Base-by-base conservation (phyloP, 345 rosid species). In the Gossypium sturtianum region DNA sequence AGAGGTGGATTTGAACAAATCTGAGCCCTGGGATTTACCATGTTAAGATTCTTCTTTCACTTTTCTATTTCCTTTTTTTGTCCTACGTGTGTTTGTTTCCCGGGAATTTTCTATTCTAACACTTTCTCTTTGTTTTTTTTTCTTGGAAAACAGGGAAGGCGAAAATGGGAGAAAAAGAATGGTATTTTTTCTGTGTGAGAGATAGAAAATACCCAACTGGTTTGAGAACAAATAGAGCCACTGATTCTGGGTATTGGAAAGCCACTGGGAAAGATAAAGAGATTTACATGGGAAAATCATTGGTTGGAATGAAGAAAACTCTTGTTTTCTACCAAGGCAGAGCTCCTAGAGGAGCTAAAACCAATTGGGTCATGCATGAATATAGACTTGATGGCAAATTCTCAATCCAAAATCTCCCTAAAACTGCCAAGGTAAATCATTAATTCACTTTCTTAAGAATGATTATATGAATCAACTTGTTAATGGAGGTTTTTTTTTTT, bases 311-410 rank as follows among this genome's bases (percentile, higher is more conserved):
- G 98, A 94, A 90, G 87, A 94, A 94, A 67, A 94, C 98, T 2
- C 93, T 94, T 70, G 98, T 94, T 63, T 94, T 94, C 71, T 94
- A 93, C 75, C 78, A 79, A 70, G 98, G 98, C 12, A 86, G 98
- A 78, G 97, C 98, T 43, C 98, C 98, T 0, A 94, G 88, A 79
- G 98, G 97, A 2, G 89, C 76, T 58, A 94, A 90, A 82, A 80
- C 89, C 23, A 87, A 90, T n/a, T 94, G 98, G 98, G 93, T 94
- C 59, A 92, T 94, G 94, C 98, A 92, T 78, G 98, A 94, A 76
- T 94, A 80, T 75, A 83, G 98, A 70, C 71, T 94, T 12, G 97
- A 92, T 12, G 97, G 98, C 0, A 91, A 87, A 84, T 76, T 83
- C 80, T 89, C 98, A 29, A 73, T 78, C 52, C 87, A 88, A 16